These are phyloP conservation scores for Leptomonas pyrrhocoris DNA, from an alignment of 208 protist genomes.

Conservation along the genomic window DNA sequence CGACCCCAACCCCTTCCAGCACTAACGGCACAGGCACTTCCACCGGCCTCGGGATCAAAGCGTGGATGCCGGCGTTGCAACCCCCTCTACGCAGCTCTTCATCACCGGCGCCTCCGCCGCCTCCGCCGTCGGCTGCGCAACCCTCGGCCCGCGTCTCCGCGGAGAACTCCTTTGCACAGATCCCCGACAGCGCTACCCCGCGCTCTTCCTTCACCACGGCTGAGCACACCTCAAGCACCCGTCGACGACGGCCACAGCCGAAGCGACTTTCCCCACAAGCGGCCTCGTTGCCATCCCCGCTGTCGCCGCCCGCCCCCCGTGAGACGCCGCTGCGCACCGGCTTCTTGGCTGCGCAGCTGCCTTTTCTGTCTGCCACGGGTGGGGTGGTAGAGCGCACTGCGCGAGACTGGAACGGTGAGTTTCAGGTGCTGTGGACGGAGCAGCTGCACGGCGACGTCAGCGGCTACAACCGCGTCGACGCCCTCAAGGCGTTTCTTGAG, in stretches of 20 bases:
- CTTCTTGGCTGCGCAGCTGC: constrained; percentile 40
- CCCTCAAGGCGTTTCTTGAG: constrained; percentile 33
- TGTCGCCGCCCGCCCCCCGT: not conserved
- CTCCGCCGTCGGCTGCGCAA: not conserved
- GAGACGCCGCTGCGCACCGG: constrained; percentile 4
- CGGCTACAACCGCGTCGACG: constrained; percentile 6
- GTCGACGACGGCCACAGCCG: not conserved
- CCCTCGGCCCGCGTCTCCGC: not conserved
- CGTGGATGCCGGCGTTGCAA: constrained; percentile 4
- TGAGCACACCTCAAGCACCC: not conserved
- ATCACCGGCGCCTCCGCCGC: not conserved
- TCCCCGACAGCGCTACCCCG: not conserved
- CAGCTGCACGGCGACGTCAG: constrained; percentile 20
- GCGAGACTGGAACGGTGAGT: constrained; percentile 69
- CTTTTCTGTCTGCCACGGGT: constrained; percentile 30
- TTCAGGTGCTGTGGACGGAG: constrained; percentile 47
- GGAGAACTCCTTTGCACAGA: constrained; percentile 4
- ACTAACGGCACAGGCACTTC: not conserved
- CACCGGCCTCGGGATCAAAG: constrained; percentile 5
- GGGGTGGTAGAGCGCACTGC: constrained; percentile 32
- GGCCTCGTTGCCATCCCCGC: not conserved
- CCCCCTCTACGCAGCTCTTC: not conserved
- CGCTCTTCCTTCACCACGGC: not conserved
- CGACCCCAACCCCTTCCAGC: not conserved
- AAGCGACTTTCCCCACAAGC: not conserved